Percentiles rank a stretch among this genome's conserved stretches.
phyloP scores from a whole-genome alignment of 176 grass and related monocot genomes.

The Carex littledalei region DNA sequence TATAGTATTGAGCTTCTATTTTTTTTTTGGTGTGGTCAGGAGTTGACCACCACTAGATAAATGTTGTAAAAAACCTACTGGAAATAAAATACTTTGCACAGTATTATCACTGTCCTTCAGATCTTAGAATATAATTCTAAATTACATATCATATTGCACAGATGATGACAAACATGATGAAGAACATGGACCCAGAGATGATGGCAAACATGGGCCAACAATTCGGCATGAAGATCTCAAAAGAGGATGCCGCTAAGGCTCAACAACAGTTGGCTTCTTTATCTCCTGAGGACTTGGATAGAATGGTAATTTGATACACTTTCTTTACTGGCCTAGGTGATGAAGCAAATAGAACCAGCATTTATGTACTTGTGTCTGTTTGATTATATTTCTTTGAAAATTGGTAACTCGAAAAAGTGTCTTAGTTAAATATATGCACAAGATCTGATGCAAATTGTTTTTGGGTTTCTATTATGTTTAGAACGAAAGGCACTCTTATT shows the following conservation, averaged over 20 bases:
- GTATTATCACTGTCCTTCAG: background rate
- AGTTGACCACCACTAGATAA: too few relatives aligned
- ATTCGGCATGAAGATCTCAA: conserved; percentile 92
- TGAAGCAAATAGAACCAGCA: background rate
- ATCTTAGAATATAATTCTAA: background rate
- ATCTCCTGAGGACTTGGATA: conserved; percentile 86
- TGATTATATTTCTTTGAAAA: background rate
- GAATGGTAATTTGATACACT: conserved; percentile 51
- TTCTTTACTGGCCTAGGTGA: background rate
- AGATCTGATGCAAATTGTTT: background rate
- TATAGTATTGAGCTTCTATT: background rate
- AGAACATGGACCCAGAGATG: conserved; percentile 93
- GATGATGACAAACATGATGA: conserved; percentile 96
- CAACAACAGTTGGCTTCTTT: conserved; percentile 81
- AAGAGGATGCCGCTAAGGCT: conserved; percentile 83
- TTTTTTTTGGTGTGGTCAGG: background rate
- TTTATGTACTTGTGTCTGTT: background rate
- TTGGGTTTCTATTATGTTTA: background rate
- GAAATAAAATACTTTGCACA: background rate
- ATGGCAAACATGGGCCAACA: conserved; percentile 92
- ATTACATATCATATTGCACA: conserved; percentile 23
- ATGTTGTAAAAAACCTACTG: background rate
- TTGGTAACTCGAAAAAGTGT: background rate
- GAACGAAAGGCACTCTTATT: too few relatives aligned
- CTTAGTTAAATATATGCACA: background rate